Evolutionary conservation across 495 filamentous ascomycete species (phyloP).

Genomic region (Hypoxylon lienhwacheense): DNA sequence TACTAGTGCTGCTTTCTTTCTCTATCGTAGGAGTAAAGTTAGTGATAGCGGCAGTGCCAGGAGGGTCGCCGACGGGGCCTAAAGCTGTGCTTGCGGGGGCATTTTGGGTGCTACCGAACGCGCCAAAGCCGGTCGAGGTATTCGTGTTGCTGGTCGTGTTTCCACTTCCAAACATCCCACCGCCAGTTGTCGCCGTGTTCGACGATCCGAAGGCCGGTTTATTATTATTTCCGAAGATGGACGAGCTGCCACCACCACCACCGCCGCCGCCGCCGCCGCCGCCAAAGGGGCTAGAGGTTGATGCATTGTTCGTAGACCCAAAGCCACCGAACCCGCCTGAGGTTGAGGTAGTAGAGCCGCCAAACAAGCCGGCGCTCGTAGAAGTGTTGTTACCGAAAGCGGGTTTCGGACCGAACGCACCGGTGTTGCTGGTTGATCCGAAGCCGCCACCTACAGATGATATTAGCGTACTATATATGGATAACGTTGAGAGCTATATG

Average conservation of each 20-base stretch:
- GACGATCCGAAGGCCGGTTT: conserved; percentile 48
- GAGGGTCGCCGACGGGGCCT: conserved; percentile 56
- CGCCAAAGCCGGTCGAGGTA: conserved; percentile 50
- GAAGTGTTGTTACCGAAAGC: conserved; percentile 32
- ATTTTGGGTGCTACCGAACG: conserved; percentile 42
- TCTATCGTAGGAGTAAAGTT: conserved; percentile 77
- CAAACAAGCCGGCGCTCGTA: conserved; percentile 34
- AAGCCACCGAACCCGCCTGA: conserved; percentile 49
- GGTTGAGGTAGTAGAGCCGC: conserved; percentile 37
- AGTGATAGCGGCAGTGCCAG: conserved; percentile 68
- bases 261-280: conserved; percentile 43
- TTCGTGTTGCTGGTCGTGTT: conserved; percentile 30
- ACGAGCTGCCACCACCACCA: conserved; percentile 37
- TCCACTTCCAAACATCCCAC: conserved; percentile 53
- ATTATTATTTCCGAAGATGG: conserved; percentile 44
- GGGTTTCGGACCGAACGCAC: conserved; percentile 52
- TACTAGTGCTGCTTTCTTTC: conserved; percentile 66
- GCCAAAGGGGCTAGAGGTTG: conserved; percentile 51
- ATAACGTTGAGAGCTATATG: not conserved
- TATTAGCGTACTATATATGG: conserved; percentile 18
- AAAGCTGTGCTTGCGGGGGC: conserved; percentile 52
- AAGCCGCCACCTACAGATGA: conserved; percentile 33
- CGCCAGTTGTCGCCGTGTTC: conserved; percentile 48
- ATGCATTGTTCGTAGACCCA: conserved; percentile 48
- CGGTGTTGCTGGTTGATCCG: conserved; percentile 44